Base-by-base conservation (phyloP, 441 rosid genomes). In the Brassica hybrid region DNA sequence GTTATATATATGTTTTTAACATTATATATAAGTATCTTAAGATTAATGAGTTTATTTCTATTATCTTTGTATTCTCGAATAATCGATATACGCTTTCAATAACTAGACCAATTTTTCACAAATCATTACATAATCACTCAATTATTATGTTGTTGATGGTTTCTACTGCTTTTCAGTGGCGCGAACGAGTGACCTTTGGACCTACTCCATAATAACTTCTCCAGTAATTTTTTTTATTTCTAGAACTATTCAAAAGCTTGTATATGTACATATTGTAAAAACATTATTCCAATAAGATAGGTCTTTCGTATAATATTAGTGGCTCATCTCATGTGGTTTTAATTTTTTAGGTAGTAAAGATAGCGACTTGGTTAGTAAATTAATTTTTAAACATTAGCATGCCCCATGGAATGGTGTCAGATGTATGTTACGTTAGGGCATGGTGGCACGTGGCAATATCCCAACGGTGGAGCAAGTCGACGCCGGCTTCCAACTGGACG, bases 401-500 rank as follows among this genome's bases (percentile, higher is more conserved):
- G 76, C 21, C 66, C 32, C 63, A 65, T 52, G 69, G 21, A 63
- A 66, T 23, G 10, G 50, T 23, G 73, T 59, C 68, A 59, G 45
- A 17, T 72, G 56, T 41, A 13, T 21, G 10, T 18, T 13, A 43
- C 21, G 34, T 1, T 17, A 30, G 9, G 6, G 21, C 11, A 38
- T 23, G 17, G 9, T 5, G n/a, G n/a, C 48, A 74, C 63, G 67
- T 74, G 79, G 38, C 69, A 10, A 19, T 9, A 79, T 69, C 64
- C 2, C 0, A 65, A 58, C 69, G 76, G 69, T 48, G 27, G 50
- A 74, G 27, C 0, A 70, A 65, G 76, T 75, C 32, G 73, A 32
- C 54, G 78, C 76, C 76, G 79, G 75, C 34, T 32, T 27, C 69
- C 14, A 50, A 64, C 77, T 48, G 73, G 73, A 65, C 72, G 82